A percentile compares a stretch with the other conserved stretches of the same genome.
phyloP scores from a whole-genome alignment of 495 filamentous ascomycete species.

The Tirmania nivea region DNA sequence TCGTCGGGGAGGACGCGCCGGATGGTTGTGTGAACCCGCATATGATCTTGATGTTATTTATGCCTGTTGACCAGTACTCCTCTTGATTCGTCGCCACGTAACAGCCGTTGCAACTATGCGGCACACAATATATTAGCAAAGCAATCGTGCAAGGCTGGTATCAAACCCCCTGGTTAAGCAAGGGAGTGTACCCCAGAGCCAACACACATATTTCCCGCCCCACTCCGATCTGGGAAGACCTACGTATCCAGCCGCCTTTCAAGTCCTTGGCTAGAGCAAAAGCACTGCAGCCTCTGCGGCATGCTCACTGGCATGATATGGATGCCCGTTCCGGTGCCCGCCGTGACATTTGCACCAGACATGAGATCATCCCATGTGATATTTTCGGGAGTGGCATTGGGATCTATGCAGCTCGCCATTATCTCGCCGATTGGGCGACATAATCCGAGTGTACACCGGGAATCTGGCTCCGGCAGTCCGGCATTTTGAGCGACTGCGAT shows the following conservation, averaged over 20 bases:
- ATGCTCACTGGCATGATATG: neutral
- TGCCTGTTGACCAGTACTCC: neutral
- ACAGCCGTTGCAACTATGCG: neutral
- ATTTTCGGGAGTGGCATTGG: neutral
- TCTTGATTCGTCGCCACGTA: neutral
- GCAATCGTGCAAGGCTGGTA: neutral
- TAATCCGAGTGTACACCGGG: neutral
- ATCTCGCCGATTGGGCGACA: neutral
- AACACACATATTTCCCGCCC: neutral
- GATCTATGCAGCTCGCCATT: neutral
- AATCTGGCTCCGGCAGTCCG: neutral
- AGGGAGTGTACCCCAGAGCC: neutral
- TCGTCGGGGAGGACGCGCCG: neutral
- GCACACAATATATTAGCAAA: neutral
- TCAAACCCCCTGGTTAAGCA: neutral
- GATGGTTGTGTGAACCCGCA: neutral
- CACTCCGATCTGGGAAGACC: neutral
- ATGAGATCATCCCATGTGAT: neutral
- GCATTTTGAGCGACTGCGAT: neutral
- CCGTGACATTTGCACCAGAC: neutral
- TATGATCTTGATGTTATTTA: neutral
- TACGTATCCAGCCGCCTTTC: neutral
- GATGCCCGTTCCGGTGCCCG: neutral
- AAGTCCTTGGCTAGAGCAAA: neutral
- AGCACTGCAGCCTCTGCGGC: neutral